Evolutionary conservation across 768 basidiomycete genomes (phyloP).

Genomic region (Fistulinella prunicolor): DNA sequence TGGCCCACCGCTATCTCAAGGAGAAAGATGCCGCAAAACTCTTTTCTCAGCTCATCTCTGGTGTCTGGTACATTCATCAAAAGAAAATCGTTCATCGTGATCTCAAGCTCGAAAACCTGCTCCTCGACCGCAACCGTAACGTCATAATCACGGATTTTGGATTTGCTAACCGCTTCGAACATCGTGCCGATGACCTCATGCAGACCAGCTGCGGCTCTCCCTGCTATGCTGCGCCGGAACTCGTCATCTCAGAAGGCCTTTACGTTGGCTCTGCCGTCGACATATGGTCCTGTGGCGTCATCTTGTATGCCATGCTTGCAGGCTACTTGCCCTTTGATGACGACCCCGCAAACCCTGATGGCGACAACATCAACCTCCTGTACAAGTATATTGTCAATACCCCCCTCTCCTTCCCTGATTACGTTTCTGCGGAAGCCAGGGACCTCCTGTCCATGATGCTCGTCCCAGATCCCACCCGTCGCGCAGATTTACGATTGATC

Average conservation of each 20-base stretch:
- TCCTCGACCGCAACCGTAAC: constrained; percentile 95
- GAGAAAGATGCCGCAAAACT: constrained; percentile 94
- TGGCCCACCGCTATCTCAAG: constrained; percentile 93
- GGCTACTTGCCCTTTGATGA: constrained; percentile 99
- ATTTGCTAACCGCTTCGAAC: constrained; percentile 97
- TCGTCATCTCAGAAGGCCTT: constrained; percentile 95
- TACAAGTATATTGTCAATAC: constrained; percentile 99
- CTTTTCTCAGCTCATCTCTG: constrained; percentile 96
- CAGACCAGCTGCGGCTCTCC: constrained; percentile 96
- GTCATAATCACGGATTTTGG: constrained; percentile 99
- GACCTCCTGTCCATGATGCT: constrained; percentile 90
- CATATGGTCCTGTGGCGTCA: constrained; percentile 96
- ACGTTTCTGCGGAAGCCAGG: constrained; percentile 79
- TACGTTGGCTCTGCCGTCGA: constrained; percentile 98
- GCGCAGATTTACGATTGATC: constrained; percentile 72
- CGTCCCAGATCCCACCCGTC: constrained; percentile 82
- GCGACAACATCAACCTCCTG: constrained; percentile 97
- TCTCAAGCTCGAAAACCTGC: constrained; percentile 96
- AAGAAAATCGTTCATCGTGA: constrained; percentile 99
- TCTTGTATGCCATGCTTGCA: constrained; percentile 94
- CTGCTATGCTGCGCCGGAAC: constrained; percentile 97
- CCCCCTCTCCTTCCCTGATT: constrained; percentile 94
- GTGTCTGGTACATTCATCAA: constrained; percentile 98
- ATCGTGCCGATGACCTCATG: constrained; percentile 92
- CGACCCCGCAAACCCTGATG: constrained; percentile 97